Evolutionary conservation across 768 basidiomycete species (phyloP).

Genomic region (Suillus luteus): DNA sequence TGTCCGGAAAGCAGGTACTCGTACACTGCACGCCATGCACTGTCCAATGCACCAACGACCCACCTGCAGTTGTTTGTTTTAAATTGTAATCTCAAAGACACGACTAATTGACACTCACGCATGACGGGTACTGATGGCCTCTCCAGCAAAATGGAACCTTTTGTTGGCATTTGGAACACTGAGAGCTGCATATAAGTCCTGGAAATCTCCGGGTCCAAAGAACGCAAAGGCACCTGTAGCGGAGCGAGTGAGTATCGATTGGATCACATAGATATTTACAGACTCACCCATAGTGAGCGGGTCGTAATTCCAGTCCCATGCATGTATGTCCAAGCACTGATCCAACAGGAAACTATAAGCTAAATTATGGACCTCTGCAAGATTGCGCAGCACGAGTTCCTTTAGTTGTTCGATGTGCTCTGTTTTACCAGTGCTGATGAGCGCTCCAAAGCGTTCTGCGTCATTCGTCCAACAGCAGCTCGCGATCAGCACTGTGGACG

Average conservation of each 20-base stretch:
- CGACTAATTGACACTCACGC: conserved; percentile 17
- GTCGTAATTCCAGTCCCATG: conserved; percentile 39
- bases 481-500: conserved; percentile 38
- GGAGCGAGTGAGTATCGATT: background rate
- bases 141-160: conserved; percentile 39
- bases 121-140: conserved; percentile 41
- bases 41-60: conserved; percentile 43
- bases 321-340: conserved; percentile 24
- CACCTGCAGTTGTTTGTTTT: conserved; percentile 27
- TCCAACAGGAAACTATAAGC: conserved; percentile 24
- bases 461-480: conserved; percentile 45
- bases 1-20: conserved; percentile 25
- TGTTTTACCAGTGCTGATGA: conserved; percentile 23
- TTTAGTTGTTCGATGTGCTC: conserved; percentile 22
- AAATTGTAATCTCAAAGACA: background rate
- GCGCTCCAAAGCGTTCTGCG: conserved; percentile 38
- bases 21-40: conserved; percentile 37
- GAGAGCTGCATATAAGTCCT: conserved; percentile 33
- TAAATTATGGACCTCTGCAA: conserved; percentile 23
- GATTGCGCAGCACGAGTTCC: conserved; percentile 28
- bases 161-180: conserved; percentile 33
- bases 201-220: conserved; percentile 44
- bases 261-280: background rate
- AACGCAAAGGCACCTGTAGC: conserved; percentile 41
- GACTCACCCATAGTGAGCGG: conserved; percentile 37